A percentile compares a stretch with the other conserved stretches of the same genome.
Evolutionary conservation across 2,329 filamentous ascomycete genomes (phyloP).

Genomic region (Aspergillus fructus): DNA sequence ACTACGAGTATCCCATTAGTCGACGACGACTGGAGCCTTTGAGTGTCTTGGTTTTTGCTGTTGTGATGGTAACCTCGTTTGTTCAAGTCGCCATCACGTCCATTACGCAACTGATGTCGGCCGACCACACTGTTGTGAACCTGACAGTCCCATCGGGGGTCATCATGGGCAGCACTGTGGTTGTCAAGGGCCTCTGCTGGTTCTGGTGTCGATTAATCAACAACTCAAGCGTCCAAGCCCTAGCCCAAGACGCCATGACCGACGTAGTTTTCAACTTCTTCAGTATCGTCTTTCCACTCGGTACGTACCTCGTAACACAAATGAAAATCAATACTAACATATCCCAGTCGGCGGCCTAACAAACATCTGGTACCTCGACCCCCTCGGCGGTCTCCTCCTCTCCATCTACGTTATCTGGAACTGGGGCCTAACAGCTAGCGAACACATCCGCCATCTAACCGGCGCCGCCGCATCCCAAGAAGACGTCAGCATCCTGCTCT

Average conservation of each 20-base stretch:
- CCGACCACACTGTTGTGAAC: constrained; percentile 66
- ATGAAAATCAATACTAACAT: neutral
- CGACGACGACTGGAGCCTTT: constrained; percentile 64
- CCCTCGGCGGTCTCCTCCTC: constrained; percentile 60
- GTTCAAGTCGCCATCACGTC: constrained; percentile 63
- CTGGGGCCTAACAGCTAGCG: constrained; percentile 61
- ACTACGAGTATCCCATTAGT: constrained; percentile 64
- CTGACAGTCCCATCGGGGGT: constrained; percentile 69
- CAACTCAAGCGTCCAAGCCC: constrained; percentile 80
- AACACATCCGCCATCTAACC: constrained; percentile 62
- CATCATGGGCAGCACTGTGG: constrained; percentile 78
- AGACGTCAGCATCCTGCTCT: constrained; percentile 76
- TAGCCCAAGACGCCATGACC: constrained; percentile 68
- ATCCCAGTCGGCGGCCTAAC: constrained; percentile 35
- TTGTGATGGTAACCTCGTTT: constrained; percentile 65
- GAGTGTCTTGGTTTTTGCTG: constrained; percentile 65
- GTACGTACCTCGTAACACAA: constrained; percentile 17
- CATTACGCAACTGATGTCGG: constrained; percentile 56
- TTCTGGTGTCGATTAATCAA: constrained; percentile 83
- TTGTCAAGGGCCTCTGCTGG: constrained; percentile 82
- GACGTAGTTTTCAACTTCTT: constrained; percentile 91
- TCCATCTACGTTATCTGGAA: constrained; percentile 62
- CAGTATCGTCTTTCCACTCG: constrained; percentile 81
- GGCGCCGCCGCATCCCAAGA: constrained; percentile 61
- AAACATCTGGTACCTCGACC: constrained; percentile 60